These are phyloP conservation scores for Polytrichum commune DNA, from an alignment of 225 moss, liverwort and hornwort genomes.

Conservation along the genomic window DNA sequence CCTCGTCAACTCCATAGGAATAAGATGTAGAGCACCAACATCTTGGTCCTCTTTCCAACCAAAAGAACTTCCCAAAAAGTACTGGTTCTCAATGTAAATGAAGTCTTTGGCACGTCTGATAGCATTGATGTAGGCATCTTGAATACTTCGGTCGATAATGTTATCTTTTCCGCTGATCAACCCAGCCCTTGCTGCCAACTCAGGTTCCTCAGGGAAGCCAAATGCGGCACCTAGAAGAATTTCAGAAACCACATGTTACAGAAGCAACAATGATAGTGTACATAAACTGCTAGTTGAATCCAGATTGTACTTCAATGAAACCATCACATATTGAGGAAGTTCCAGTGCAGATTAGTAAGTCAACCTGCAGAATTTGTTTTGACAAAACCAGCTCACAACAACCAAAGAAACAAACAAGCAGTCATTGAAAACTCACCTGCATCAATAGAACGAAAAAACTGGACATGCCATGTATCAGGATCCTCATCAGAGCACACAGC, in stretches of 20 bases:
- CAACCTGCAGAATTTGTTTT: not conserved
- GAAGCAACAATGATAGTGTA: not conserved
- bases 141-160: slow-evolving; percentile 76
- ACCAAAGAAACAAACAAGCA: not conserved
- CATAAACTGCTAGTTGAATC: not conserved
- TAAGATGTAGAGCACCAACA: slow-evolving; percentile 66
- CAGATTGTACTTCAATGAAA: not conserved
- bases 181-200: slow-evolving; percentile 55
- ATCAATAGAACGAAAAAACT: slow-evolving; percentile 86
- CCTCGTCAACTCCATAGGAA: slow-evolving; percentile 77
- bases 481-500: slow-evolving; percentile 53
- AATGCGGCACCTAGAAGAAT: slow-evolving; percentile 44
- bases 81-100: slow-evolving; percentile 95
- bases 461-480: slow-evolving; percentile 76
- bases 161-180: slow-evolving; percentile 73
- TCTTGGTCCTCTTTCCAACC: slow-evolving; percentile 63
- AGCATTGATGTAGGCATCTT: slow-evolving; percentile 85
- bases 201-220: slow-evolving; percentile 65
- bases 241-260: not conserved
- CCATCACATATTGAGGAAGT: not conserved
- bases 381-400: not conserved
- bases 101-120: slow-evolving; percentile 76
- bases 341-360: not conserved
- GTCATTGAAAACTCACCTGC: slow-evolving; percentile 33
- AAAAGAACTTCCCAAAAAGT: slow-evolving; percentile 77